A percentile compares a stretch with the other conserved stretches of the same genome.
Evolutionary conservation across 1,139 yeast genomes (phyloP).

Genomic region (Blastobotrys elegans): DNA sequence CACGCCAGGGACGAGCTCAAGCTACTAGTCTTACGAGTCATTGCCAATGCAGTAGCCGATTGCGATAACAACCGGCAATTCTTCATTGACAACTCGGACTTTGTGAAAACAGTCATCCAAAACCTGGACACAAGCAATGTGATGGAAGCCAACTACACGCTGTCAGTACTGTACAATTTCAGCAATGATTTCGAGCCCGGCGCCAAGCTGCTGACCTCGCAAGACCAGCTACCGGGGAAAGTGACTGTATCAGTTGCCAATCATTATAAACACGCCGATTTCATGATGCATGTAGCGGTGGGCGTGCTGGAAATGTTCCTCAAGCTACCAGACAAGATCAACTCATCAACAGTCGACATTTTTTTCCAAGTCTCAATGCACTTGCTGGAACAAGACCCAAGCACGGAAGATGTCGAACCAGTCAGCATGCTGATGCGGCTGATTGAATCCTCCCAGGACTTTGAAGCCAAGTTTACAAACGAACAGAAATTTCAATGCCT

Average conservation of each 20-base stretch:
- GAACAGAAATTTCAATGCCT: constrained; percentile 6
- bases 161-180: constrained; percentile 15
- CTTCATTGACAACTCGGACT: constrained; percentile 10
- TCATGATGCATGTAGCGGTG: constrained; percentile 11
- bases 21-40: constrained; percentile 1
- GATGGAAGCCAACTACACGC: constrained; percentile 9
- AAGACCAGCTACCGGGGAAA: constrained; percentile 1
- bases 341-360: constrained; percentile 9
- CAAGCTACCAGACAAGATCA: constrained; percentile 6
- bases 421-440: constrained; percentile 12
- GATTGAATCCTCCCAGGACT: constrained; percentile 11
- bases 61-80: constrained; percentile 14
- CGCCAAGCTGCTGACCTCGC: background rate
- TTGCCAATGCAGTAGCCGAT: constrained; percentile 16
- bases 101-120: constrained; percentile 6
- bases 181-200: constrained; percentile 15
- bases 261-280: constrained; percentile 4
- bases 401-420: constrained; percentile 11
- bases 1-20: background rate
- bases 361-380: constrained; percentile 13
- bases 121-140: background rate
- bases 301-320: constrained; percentile 12
- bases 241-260: constrained; percentile 7
- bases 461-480: constrained; percentile 14
- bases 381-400: constrained; percentile 5